These are phyloP conservation scores for Hemerocallis citrina DNA, from an alignment of 106 monocot genomes.

Conservation along the genomic window DNA sequence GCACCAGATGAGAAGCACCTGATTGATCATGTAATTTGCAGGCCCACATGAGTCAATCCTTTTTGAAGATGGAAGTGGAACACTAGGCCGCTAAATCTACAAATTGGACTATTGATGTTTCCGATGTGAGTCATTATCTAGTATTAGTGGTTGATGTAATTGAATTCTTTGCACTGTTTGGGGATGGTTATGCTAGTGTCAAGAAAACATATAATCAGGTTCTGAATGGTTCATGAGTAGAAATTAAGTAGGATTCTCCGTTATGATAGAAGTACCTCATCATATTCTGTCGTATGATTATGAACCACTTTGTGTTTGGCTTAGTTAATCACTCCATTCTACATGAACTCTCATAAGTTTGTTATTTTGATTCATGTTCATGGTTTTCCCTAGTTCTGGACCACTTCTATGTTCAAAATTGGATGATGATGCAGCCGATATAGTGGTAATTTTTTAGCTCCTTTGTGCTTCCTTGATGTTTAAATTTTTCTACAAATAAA, in stretches of 20 bases:
- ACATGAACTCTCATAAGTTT: too few species aligned
- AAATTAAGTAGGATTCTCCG: background rate
- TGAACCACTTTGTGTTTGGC: too few species aligned
- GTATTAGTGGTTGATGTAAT: background rate
- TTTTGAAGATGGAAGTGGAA: conserved; percentile 29
- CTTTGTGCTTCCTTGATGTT: too few species aligned
- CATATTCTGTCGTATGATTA: too few species aligned
- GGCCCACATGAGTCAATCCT: conserved; percentile 21
- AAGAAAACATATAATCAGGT: background rate
- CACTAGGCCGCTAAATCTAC: conserved; percentile 11
- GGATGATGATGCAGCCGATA: too few species aligned
- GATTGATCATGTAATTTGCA: conserved; percentile 19
- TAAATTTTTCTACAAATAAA: too few species aligned
- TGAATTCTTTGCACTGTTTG: background rate
- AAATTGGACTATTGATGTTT: conserved; percentile 44
- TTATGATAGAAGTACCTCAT: too few species aligned
- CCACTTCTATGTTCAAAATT: background rate
- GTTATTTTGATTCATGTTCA: background rate
- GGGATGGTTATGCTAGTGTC: background rate
- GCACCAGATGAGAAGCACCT: conserved; percentile 1
- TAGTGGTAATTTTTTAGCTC: too few species aligned
- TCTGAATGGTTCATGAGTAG: background rate
- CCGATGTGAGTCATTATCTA: conserved; percentile 18
- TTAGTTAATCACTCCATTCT: too few species aligned
- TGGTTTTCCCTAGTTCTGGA: background rate